These are phyloP conservation scores for Phyllostachys edulis DNA, from an alignment of 176 grass and related monocot species.

Conservation along the genomic window DNA sequence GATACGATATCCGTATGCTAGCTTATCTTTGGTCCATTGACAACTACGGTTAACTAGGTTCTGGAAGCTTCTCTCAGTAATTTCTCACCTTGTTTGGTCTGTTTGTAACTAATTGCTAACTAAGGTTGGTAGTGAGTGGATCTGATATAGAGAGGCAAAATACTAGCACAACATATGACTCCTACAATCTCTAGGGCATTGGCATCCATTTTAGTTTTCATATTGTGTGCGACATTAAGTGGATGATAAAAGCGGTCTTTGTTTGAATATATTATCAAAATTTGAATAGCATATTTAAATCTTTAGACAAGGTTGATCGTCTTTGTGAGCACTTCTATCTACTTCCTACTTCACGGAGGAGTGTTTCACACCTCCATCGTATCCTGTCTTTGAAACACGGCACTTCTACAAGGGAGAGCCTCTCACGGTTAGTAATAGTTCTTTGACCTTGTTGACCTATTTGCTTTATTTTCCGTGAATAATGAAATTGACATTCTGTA, in stretches of 20 bases:
- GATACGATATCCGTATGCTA: neutral
- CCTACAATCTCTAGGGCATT: neutral
- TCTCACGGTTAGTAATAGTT: constrained; percentile 62
- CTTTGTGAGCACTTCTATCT: constrained; percentile 87
- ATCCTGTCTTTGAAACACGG: constrained; percentile 97
- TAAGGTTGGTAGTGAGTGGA: neutral
- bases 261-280: neutral
- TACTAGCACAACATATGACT: neutral
- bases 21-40: neutral
- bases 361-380: constrained; percentile 83
- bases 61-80: neutral
- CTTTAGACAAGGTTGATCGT: constrained; percentile 81
- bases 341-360: constrained; percentile 72
- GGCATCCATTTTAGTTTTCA: too few species aligned
- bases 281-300: neutral
- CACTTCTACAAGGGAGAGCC: constrained; percentile 98
- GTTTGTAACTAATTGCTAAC: neutral
- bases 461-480: neutral
- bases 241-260: neutral
- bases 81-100: neutral
- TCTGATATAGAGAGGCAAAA: neutral
- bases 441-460: neutral
- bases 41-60: neutral
- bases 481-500: neutral
- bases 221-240: too few species aligned